Evolutionary conservation across 495 filamentous ascomycete genomes (phyloP), one percentile per base, ranked within the genome.

Genomic region (Lindgomyces ingoldianus): DNA sequence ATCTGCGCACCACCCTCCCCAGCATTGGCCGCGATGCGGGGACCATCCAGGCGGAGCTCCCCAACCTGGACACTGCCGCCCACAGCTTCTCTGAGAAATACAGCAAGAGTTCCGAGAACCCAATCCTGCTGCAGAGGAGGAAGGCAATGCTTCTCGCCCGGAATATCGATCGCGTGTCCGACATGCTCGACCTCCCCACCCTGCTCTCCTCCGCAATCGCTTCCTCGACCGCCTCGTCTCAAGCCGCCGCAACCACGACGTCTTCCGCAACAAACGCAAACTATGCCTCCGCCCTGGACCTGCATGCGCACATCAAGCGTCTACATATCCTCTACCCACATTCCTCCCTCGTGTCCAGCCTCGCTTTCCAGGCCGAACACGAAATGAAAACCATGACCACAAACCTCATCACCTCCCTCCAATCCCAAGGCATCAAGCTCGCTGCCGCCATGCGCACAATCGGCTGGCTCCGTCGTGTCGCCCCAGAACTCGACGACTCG

Each of bases 231-330:
- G 79, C 79, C 25, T 44, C 65, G 1, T 53, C 67, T 21, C 62
- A 60, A 44, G 33, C 64, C 30, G 18, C 49, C 33, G 55, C 64
- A 1, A 77, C 78, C 26, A 73, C 77, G 4, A 67, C 79, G 9
- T 75, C 80, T 0, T 73, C 80, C 2, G 74, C 76, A 4, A 73
- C 79, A 12, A 87, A 84, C n/a, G 84, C 87, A 14, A 94, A 89
- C 64, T 96, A 96, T 76, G 89, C 93, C 1, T 89, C 91, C 0
- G 93, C 93, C 0, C 80, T 99, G 46, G 95, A 99, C 70, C 80
- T 98, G 3, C 87, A 96, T 72, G 87, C 89, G n/a, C 95, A 97
- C 76, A 96, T 97, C 74, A 89, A 91, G 60, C 83, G 95, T 18
- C 79, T 99, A 2, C 87, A 92, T 61, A 83, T 84, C 1, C 79